Evolutionary conservation across 768 basidiomycete species (phyloP), one percentile per base, ranked within the genome.

Genomic region (Tylopilus vinaceipallidus): DNA sequence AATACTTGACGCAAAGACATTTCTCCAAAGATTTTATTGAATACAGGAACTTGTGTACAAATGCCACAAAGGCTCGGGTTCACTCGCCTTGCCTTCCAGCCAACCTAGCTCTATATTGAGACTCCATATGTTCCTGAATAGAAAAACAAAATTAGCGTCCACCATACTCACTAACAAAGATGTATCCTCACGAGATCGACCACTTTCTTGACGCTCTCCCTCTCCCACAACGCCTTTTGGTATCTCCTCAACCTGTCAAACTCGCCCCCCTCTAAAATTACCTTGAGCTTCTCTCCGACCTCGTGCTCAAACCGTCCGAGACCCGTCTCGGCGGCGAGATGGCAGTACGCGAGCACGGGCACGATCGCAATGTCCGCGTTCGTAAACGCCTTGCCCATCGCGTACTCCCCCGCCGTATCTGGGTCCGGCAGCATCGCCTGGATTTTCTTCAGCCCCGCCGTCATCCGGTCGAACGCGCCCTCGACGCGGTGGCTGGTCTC

Each of bases 281-380:
- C 71, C 23, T 71, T 67, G 0, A 75, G 62, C 57, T 71, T 74
- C 41, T 61, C 63, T 1, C 79, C 80, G 22, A 71, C 69, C 10
- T 77, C 82, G 30, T 63, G 68, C 19, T 73, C 70, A 53, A 67
- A 83, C 20, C 61, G 65, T 0, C 82, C 81, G 27, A 80, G 32
- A 33, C 82, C 80, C 45, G 78, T 74, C 62, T 67, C 69, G 16
- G 78, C 53, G 2, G 13, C 0, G 0, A 78, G 45, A 23, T 76
- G 71, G n/a, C 75, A 48, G 6, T 80, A 66, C 4, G 73, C 78
- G 10, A 86, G 56, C 69, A 83, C 77, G 3, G 86, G 83, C 12
- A 73, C 71, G 30, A 82, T 63, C 2, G 78, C 78, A 20, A 78
- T 77, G 57, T 86, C 85, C 6, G 84, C 85, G 48, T 76, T 77